phyloP scores from a whole-genome alignment of 2,329 filamentous ascomycete genomes.

The Sphaerostilbella broomeana region DNA sequence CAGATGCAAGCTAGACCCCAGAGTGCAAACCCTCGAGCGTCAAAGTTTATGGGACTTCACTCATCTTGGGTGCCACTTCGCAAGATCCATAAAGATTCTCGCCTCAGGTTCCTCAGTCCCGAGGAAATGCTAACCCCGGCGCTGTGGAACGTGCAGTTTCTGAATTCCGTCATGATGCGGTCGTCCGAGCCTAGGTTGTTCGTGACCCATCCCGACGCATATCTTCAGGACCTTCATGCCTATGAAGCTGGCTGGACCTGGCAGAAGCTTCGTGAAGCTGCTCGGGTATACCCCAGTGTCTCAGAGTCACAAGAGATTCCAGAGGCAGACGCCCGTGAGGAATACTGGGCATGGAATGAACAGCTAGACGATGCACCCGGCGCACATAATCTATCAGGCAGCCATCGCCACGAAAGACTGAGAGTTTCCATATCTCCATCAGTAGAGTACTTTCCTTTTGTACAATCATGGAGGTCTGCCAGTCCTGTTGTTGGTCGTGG shows the following conservation, averaged over 20 bases:
- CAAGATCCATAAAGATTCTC: constrained; percentile 67
- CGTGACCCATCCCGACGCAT: constrained; percentile 68
- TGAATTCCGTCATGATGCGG: constrained; percentile 68
- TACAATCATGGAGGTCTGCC: constrained; percentile 22
- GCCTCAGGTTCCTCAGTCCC: constrained; percentile 62
- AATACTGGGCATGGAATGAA: constrained; percentile 62
- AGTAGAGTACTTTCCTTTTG: constrained; percentile 24
- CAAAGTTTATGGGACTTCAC: constrained; percentile 53
- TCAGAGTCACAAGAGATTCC: constrained; percentile 41
- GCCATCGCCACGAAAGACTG: constrained; percentile 35
- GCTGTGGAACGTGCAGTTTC: constrained; percentile 64
- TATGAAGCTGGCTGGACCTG: constrained; percentile 60
- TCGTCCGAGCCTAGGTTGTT: constrained; percentile 62
- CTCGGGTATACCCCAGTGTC: constrained; percentile 46
- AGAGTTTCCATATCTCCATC: constrained; percentile 38
- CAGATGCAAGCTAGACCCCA: constrained; percentile 26
- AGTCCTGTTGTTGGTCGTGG: constrained; percentile 30
- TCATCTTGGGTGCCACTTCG: constrained; percentile 69
- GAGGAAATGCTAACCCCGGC: constrained; percentile 68
- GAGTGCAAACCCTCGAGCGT: constrained; percentile 23
- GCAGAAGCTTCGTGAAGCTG: constrained; percentile 59
- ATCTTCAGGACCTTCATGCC: constrained; percentile 56
- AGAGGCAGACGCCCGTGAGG: constrained; percentile 56
- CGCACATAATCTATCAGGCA: constrained; percentile 37
- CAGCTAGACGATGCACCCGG: constrained; percentile 53